Conservation (phyloP, 805 yeast genomes). For the Yarrowia sp. region DNA sequence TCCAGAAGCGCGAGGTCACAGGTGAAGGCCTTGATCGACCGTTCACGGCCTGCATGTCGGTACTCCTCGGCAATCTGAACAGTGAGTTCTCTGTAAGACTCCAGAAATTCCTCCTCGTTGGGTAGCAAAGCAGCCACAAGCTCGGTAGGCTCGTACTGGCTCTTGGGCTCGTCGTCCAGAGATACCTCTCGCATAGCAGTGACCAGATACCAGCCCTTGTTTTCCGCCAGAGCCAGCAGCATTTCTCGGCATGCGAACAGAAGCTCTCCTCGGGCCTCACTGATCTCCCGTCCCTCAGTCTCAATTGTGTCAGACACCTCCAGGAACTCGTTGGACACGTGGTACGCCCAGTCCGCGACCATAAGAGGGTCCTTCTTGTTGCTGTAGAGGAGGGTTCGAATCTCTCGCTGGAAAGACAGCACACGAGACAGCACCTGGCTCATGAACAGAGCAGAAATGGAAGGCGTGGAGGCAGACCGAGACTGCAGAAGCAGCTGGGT, state of each 20-base stretch:
- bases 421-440: conserved; percentile 38
- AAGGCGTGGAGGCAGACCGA: conserved; percentile 33
- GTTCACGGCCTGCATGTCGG: conserved; percentile 51
- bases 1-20: conserved; percentile 76
- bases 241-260: conserved; percentile 44
- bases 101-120: conserved; percentile 41
- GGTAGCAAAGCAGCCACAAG: conserved; percentile 36
- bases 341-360: conserved; percentile 40
- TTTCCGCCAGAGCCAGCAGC: conserved; percentile 36
- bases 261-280: conserved; percentile 46
- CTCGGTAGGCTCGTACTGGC: conserved; percentile 30
- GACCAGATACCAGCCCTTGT: conserved; percentile 35
- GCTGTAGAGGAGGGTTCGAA: conserved; percentile 35
- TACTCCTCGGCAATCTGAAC: conserved; percentile 55
- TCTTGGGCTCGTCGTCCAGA: conserved; percentile 29
- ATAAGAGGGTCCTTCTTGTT: conserved; percentile 31
- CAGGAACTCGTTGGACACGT: conserved; percentile 46
- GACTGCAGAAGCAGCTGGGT: conserved; percentile 37
- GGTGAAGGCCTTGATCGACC: conserved; percentile 70
- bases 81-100: conserved; percentile 53
- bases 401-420: conserved; percentile 44
- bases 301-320: conserved; percentile 34
- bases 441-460: conserved; percentile 30
- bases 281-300: conserved; percentile 39
- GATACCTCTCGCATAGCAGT: conserved; percentile 37